Evolutionary conservation across 2,329 filamentous ascomycete genomes (phyloP), one percentile per base, ranked within the genome.

Genomic region (Didymella keratinophila): DNA sequence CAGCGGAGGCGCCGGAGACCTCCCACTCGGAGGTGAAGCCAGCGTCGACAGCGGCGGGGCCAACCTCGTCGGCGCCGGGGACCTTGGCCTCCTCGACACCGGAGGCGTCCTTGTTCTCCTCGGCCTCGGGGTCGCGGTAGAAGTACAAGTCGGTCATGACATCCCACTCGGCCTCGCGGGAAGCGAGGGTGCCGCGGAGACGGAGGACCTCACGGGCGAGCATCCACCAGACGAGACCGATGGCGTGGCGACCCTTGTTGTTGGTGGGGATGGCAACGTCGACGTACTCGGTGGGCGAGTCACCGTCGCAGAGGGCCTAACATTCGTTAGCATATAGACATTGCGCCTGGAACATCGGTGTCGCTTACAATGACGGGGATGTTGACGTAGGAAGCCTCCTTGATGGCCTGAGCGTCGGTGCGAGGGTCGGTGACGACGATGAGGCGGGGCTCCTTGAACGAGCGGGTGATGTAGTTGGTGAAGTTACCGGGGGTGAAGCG

Each of bases 401-500:
- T 98, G 89, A 99, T 99, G 79, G 95, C 95, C 89, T 99, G 95
- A 81, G 95, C 92, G 78, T 99, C 95, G 86, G 96, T 99, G 84
- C 96, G 94, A 77, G 95, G 95, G 83, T 99, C 95, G 84, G 95
- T 99, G 78, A 99, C 95, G 81, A 99, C 89, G 84, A 99, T 98
- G 79, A 99, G 88, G 83, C 96, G 96, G 80, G 95, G 95, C 87
- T 99, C 95, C 90, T 97, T 97, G 93, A 99, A 99, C 70, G 95
- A 98, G 79, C 95, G 94, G 83, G 96, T 99, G 90, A 99, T 99
- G 91, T 99, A 99, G 89, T 99, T 99, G 88, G 95, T 99, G 90
- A 99, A 99, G 84, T 94, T 97, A 91, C 95, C 95, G 81, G 95
- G 95, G 80, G 95, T 99, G 91, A 99, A 99, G 82, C 95, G 95